These are phyloP conservation scores for Plantago ovata DNA, from an alignment of 257 asterid species.

Conservation along the genomic window DNA sequence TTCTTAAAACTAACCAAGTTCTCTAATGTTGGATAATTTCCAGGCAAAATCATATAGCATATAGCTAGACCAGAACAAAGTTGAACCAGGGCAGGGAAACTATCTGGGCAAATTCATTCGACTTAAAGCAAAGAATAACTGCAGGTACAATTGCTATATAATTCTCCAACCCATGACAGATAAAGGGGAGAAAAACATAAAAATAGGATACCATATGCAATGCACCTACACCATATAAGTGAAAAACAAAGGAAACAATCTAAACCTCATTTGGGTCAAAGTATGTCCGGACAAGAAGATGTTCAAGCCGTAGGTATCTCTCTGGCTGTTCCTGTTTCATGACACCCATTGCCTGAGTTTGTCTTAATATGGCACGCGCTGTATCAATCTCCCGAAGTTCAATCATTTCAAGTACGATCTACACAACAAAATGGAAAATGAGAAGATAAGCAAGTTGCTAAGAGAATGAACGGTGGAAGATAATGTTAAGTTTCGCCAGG, in stretches of 20 bases:
- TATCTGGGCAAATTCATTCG: too few relatives aligned
- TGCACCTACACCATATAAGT: not conserved
- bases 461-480: slow-evolving; percentile 5
- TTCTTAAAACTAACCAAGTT: too few relatives aligned
- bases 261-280: slow-evolving; percentile 79
- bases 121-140: too few relatives aligned
- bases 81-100: too few relatives aligned
- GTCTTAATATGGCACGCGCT: slow-evolving; percentile 92
- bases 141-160: too few relatives aligned
- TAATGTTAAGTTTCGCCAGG: too few relatives aligned
- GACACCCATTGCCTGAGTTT: slow-evolving; percentile 97
- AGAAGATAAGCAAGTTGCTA: slow-evolving; percentile 14
- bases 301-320: slow-evolving; percentile 90
- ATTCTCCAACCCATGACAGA: not conserved
- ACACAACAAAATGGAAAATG: slow-evolving; percentile 9
- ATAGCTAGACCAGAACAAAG: too few relatives aligned
- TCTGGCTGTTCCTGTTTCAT: slow-evolving; percentile 98
- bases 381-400: slow-evolving; percentile 98
- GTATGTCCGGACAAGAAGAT: slow-evolving; percentile 88
- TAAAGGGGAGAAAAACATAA: not conserved
- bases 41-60: too few relatives aligned
- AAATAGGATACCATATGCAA: slow-evolving; percentile 1
- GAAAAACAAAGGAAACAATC: slow-evolving; percentile 7
- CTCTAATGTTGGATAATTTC: too few relatives aligned
- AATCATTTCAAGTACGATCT: slow-evolving; percentile 98